Conservation (phyloP, 23 red algal species). For the Gracilaria domingensis region DNA sequence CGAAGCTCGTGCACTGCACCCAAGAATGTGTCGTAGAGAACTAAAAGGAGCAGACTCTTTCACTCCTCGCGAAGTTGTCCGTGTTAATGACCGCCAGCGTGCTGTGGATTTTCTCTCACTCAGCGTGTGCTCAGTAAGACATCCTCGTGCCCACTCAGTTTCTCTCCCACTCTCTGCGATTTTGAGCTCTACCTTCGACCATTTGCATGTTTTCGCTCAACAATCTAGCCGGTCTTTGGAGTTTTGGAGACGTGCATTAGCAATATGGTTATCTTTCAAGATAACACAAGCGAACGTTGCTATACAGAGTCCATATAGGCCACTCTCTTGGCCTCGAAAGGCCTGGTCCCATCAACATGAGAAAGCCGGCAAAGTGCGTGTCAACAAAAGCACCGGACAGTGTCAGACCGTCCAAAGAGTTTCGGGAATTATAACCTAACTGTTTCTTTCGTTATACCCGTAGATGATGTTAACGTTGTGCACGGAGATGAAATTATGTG, state of each 20-base stretch:
- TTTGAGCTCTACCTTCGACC: background rate
- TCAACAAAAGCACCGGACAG: background rate
- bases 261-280: constrained; percentile 64
- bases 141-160: background rate
- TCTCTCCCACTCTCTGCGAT: background rate
- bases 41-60: too few species aligned
- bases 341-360: constrained; percentile 55
- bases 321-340: background rate
- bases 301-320: background rate
- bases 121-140: background rate
- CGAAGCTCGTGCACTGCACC: too few species aligned
- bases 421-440: too few species aligned
- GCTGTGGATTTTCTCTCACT: background rate
- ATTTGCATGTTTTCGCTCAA: background rate
- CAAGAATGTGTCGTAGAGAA: too few species aligned
- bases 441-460: background rate
- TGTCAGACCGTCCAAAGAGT: too few species aligned
- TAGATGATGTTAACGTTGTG: constrained; percentile 53
- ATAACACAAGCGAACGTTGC: constrained; percentile 38
- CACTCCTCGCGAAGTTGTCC: too few species aligned
- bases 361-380: constrained; percentile 45
- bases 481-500: constrained; percentile 30
- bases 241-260: constrained; percentile 55
- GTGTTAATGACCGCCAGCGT: too few species aligned
- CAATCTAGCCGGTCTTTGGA: constrained; percentile 31